Evolutionary conservation across 116 monocot species (phyloP).

Genomic region (Dioscorea cayenensis): DNA sequence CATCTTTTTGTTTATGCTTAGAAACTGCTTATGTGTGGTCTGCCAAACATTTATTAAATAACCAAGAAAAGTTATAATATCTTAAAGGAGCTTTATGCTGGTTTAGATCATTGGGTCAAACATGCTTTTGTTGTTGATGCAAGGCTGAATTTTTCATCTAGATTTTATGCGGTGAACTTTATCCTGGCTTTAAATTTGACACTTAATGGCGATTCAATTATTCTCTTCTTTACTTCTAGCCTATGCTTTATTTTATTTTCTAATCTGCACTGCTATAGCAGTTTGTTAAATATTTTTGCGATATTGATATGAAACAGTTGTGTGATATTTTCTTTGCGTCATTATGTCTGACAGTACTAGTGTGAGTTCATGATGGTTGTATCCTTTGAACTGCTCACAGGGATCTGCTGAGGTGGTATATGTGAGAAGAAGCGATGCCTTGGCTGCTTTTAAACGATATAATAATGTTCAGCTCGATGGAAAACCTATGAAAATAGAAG

Average conservation of each 20-base stretch:
- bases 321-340: not conserved
- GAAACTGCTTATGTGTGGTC: too few species aligned
- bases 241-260: not conserved
- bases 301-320: not conserved
- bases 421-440: constrained; percentile 62
- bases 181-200: too few species aligned
- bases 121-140: too few species aligned
- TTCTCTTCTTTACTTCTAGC: not conserved
- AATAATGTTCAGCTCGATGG: constrained; percentile 97
- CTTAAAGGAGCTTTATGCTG: too few species aligned
- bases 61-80: too few species aligned
- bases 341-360: not conserved
- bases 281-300: not conserved
- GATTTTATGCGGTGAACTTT: too few species aligned
- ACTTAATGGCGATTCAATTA: not conserved
- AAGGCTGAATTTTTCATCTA: too few species aligned
- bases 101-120: too few species aligned
- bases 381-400: constrained; percentile 15
- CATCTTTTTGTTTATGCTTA: too few species aligned
- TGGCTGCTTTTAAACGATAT: constrained; percentile 82
- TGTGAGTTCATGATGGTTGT: not conserved
- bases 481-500: constrained; percentile 95
- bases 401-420: constrained; percentile 93
- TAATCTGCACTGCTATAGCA: not conserved
- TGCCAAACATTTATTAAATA: too few species aligned